Percentiles rank a stretch among this genome's conserved stretches.
These are phyloP conservation scores for Trypanosoma conorhini DNA, from an alignment of 208 protist species.

Conservation along the genomic window DNA sequence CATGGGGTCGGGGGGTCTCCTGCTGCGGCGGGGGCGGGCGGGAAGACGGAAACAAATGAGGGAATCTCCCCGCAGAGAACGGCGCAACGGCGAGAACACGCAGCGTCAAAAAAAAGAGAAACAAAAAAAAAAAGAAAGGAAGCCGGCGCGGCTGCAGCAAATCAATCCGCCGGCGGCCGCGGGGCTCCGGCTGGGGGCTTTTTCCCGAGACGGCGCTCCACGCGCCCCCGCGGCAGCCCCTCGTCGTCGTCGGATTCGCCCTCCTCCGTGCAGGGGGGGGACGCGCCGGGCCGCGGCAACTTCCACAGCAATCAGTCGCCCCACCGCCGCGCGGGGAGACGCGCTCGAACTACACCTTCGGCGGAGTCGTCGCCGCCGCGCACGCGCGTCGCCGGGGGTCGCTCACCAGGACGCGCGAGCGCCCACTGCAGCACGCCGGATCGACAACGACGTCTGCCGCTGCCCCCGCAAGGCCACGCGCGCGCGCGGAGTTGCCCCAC, in stretches of 20 bases:
- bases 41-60: neutral
- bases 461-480: too few relatives aligned
- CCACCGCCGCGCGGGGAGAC: neutral
- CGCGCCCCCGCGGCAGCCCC: neutral
- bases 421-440: too few relatives aligned
- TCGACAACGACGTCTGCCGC: too few relatives aligned
- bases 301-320: neutral
- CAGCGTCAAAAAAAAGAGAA: too few relatives aligned
- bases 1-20: neutral
- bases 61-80: neutral
- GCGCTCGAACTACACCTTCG: slow-evolving; percentile 11
- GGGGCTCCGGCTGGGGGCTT: too few relatives aligned
- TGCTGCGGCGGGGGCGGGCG: neutral
- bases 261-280: neutral
- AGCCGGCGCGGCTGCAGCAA: too few relatives aligned
- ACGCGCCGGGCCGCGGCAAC: neutral
- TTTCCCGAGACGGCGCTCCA: too few relatives aligned
- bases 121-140: too few relatives aligned
- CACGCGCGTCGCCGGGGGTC: slow-evolving; percentile 4
- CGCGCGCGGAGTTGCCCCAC: too few relatives aligned
- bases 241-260: neutral
- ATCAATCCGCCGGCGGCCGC: too few relatives aligned
- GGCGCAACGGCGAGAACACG: too few relatives aligned
- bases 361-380: too few relatives aligned
- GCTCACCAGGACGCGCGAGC: neutral